Percentiles rank a stretch among this genome's conserved stretches.
phyloP scores from a whole-genome alignment of 768 basidiomycete species.

The Artomyces pyxidatus region DNA sequence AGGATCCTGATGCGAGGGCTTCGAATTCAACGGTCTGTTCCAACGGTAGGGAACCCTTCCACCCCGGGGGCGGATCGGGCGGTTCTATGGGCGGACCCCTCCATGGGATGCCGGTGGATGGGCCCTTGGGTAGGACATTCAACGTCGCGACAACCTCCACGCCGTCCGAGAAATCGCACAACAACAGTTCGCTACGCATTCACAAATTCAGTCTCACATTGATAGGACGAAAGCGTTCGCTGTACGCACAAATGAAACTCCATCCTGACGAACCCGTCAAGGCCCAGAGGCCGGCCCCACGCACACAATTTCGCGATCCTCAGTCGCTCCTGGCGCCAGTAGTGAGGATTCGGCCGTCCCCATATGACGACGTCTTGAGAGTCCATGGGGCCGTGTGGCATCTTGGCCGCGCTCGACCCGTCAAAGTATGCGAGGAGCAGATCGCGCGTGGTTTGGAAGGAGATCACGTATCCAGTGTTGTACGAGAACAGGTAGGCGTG shows the following conservation, averaged over 20 bases:
- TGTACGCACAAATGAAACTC: conserved; percentile 13
- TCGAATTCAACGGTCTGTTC: not conserved
- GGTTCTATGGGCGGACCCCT: not conserved
- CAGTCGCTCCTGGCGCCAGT: conserved; percentile 16
- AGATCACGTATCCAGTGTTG: conserved; percentile 1
- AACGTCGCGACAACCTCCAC: conserved; percentile 7
- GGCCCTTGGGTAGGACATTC: not conserved
- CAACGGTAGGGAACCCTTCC: conserved; percentile 6
- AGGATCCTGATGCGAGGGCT: conserved; percentile 28
- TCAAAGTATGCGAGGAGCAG: conserved; percentile 14
- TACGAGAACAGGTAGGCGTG: conserved; percentile 4
- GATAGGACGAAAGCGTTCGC: not conserved
- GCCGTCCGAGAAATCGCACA: conserved; percentile 8
- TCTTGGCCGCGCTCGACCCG: conserved; percentile 12
- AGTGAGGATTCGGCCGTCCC: conserved; percentile 19
- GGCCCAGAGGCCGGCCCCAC: conserved; percentile 24
- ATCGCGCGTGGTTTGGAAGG: conserved; percentile 5
- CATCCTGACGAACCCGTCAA: conserved; percentile 27
- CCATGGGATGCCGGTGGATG: not conserved
- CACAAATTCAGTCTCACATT: not conserved
- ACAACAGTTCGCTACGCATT: conserved; percentile 10
- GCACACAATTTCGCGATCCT: conserved; percentile 24
- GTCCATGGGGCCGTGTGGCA: conserved; percentile 26
- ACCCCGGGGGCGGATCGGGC: conserved; percentile 5
- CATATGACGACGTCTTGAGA: conserved; percentile 29